Base-by-base conservation (phyloP, 2,329 filamentous ascomycete genomes). In the Sarocladiaceae sp. region DNA sequence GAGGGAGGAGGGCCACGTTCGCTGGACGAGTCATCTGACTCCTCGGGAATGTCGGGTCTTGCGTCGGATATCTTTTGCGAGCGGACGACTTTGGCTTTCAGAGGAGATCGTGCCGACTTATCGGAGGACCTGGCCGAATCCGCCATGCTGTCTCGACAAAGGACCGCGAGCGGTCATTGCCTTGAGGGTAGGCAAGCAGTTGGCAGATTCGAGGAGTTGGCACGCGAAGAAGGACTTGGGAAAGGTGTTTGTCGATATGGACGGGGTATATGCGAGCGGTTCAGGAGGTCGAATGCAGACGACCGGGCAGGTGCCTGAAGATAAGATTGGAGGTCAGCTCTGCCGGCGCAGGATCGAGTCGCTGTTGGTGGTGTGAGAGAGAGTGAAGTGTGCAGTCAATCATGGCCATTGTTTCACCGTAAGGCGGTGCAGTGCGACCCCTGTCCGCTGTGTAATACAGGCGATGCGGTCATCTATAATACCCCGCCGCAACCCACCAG, bases 51-150 rank as follows among this genome's bases (percentile, higher is more conserved):
- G 48, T 60, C 59, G 46, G 59, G 56, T 45, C 57, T 47, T 31
- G 42, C 48, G 31, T 47, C 50, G 52, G 48, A 53, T 51, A 76
- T 77, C 63, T 74, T 76, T 51, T 78, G 75, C 6, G 74, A 71
- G 48, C 74, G 72, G 41, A 76, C 56, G 37, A 69, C 66, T 43
- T 51, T 58, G 40, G 53, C 48, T 43, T 59, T 54, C 44, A 55
- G 46, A 48, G 65, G 60, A 48, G 67, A 65, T 50, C 58, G 20
- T 44, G 60, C 53, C 46, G 50, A 39, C 48, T 55, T 63, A 51
- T 56, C 56, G 48, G 55, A 52, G 46, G 60, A 52, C 48, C 55
- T 60, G 54, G 52, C 54, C 53, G 58, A 53, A 55, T 73, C 70
- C 64, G 68, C 61, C 70, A 73, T 73, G 54, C 4, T 44, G 41